A percentile compares a stretch with the other conserved stretches of the same genome.
These are phyloP conservation scores for Ophiostoma populinum DNA, from an alignment of 2,329 filamentous ascomycete genomes.

Conservation along the genomic window DNA sequence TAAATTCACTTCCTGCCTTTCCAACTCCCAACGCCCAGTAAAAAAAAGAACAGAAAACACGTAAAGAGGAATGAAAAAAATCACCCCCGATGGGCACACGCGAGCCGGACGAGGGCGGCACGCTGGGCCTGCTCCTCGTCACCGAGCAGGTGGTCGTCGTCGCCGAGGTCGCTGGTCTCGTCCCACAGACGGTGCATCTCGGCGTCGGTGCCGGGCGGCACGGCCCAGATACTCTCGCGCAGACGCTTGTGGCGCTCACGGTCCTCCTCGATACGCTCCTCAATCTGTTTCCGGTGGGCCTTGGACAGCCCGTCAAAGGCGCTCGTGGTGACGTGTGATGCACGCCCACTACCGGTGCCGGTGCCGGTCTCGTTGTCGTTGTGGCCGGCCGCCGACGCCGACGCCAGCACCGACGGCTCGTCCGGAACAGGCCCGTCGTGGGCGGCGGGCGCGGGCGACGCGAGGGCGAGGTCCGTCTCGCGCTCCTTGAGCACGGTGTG, in stretches of 20 bases:
- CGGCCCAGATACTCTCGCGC: constrained; percentile 85
- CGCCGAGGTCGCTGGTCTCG: constrained; percentile 69
- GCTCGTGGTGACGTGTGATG: no score
- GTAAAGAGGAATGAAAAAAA: not conserved
- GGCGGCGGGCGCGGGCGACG: constrained; percentile 24
- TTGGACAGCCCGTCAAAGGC: no score
- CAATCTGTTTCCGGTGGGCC: constrained; percentile 54
- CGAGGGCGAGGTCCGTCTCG: constrained; percentile 45
- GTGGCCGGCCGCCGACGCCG: not conserved
- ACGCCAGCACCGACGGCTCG: not conserved
- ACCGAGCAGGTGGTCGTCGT: constrained; percentile 66
- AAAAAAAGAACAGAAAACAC: no score
- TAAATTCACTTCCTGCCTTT: no score
- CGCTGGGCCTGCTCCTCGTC: constrained; percentile 51
- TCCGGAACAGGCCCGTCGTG: not conserved
- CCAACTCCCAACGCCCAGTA: no score
- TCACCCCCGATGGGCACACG: constrained; percentile 21
- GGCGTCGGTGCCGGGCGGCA: constrained; percentile 43
- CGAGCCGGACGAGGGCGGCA: constrained; percentile 18
- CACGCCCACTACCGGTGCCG: no score
- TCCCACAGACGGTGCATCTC: constrained; percentile 77
- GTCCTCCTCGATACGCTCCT: constrained; percentile 94
- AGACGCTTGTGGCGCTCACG: constrained; percentile 83
- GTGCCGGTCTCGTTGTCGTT: constrained; percentile 17
- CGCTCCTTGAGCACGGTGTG: constrained; percentile 70